Conservation (phyloP, 1,284 basidiomycete genomes). For the Caloboletus inedulis region DNA sequence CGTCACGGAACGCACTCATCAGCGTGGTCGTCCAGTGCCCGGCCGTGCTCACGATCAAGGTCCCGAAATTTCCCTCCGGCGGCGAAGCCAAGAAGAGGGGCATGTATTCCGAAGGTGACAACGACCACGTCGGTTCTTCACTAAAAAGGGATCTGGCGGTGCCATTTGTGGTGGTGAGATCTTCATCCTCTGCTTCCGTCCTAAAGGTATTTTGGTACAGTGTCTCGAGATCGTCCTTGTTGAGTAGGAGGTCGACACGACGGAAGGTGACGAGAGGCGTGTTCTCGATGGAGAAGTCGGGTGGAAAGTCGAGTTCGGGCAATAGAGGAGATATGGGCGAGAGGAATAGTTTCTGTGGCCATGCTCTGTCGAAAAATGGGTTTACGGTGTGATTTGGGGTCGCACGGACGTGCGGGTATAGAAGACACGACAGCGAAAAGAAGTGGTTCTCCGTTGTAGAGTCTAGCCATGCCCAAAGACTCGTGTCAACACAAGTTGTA, state of each 20-base stretch:
- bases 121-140: constrained; percentile 50
- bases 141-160: constrained; percentile 46
- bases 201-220: constrained; percentile 38
- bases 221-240: constrained; percentile 45
- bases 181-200: constrained; percentile 12
- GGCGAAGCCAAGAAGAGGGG: constrained; percentile 44
- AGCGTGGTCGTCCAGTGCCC: constrained; percentile 66
- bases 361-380: constrained; percentile 55
- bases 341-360: constrained; percentile 62
- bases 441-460: constrained; percentile 69
- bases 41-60: constrained; percentile 57
- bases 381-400: constrained; percentile 56
- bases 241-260: constrained; percentile 57
- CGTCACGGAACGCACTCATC: constrained; percentile 46
- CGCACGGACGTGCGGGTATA: constrained; percentile 63
- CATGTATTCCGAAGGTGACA: constrained; percentile 52
- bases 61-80: constrained; percentile 52
- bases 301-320: constrained; percentile 39
- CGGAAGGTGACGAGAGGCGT: constrained; percentile 65
- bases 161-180: constrained; percentile 10
- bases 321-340: constrained; percentile 46
- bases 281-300: constrained; percentile 48
- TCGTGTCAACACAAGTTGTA: constrained; percentile 4
- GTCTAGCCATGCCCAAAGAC: constrained; percentile 35
- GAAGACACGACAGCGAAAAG: constrained; percentile 62